Base-by-base conservation (phyloP, 1,284 basidiomycete species). In the Singerocomus inundabilis region DNA sequence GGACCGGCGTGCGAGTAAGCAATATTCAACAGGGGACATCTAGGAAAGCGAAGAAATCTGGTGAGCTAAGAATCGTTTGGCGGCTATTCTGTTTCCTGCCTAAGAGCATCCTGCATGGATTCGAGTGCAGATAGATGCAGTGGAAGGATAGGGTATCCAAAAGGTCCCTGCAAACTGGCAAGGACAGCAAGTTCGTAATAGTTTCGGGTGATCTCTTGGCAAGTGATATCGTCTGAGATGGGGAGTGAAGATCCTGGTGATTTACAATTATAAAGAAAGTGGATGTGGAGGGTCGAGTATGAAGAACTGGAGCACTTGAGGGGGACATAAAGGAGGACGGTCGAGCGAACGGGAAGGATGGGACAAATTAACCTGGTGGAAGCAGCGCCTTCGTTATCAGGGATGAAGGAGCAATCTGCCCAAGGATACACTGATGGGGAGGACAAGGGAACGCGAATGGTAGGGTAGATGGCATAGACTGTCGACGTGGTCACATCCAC, bases 61-160 rank as follows among this genome's bases (percentile, higher is more conserved):
- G 38, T 48, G 46, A 38, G 7, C 30, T 24, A 41, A 51, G 28
- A 33, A 41, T n/a, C 21, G n/a, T n/a, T 16, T 18, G 11, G 29
- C 36, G 28, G 44, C 31, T 56, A 67, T 44, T 61, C 67, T 2
- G 18, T 11, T 51, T 64, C 67, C 42, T 67, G 59, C 51, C 59
- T 51, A 10, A 78, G 62, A 3, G 70, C 72, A 37, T 65, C 62
- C 9, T 69, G 67, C 79, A 88, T 84, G 21, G 74, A 73, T 52
- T 85, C 80, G 29, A 88, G 70, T 10, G 83, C 83, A 26, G 80
- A 82, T 30, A 89, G 71, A 60, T 89, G 87, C 60, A 84, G 80
- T 5, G 86, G 86, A 44, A 88, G 63, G 43, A 71, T 67, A 25
- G 77, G 72, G 57, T 76, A 72, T 41, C 67, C 73, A 48, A 70